A percentile compares a stretch with the other conserved stretches of the same genome.
Evolutionary conservation across 108 stramenopile genomes (phyloP).

Genomic region (Nitzschia palea): DNA sequence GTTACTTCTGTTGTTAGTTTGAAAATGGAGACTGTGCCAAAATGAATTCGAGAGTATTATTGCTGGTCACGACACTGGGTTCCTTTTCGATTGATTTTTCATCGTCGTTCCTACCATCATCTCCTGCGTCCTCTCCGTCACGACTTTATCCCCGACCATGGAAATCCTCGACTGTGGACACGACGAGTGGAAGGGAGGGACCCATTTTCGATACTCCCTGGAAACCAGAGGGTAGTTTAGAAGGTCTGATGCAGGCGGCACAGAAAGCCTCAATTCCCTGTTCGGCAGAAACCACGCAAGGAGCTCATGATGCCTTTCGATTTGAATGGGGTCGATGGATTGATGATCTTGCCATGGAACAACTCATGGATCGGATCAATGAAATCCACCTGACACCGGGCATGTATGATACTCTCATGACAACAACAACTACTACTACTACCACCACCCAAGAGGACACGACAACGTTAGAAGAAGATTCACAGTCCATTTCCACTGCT

Average conservation of each 20-base stretch:
- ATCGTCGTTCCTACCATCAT: no score
- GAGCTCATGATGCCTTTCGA: slow-evolving; percentile 55
- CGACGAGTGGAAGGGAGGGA: neutral
- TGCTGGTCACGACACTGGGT: no score
- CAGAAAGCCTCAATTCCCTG: slow-evolving; percentile 22
- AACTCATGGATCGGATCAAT: slow-evolving; percentile 54
- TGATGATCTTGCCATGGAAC: slow-evolving; percentile 36
- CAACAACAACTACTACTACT: no score
- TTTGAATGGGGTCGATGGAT: slow-evolving; percentile 76
- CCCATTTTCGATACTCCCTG: slow-evolving; percentile 9
- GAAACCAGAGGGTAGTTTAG: neutral
- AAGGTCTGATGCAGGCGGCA: slow-evolving; percentile 11
- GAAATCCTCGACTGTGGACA: neutral
- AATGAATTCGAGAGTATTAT: no score
- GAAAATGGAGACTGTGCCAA: no score
- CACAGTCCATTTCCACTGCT: slow-evolving; percentile 17
- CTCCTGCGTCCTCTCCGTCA: no score
- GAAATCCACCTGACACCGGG: slow-evolving; percentile 41
- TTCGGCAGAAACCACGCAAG: slow-evolving; percentile 35
- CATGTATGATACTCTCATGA: slow-evolving; percentile 42
- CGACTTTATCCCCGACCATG: no score
- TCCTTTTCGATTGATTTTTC: no score
- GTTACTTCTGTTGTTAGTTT: no score
- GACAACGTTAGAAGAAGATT: slow-evolving; percentile 12
- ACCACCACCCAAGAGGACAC: no score